Evolutionary conservation across 805 yeast species (phyloP).

Genomic region (Komagataella phaffii): DNA sequence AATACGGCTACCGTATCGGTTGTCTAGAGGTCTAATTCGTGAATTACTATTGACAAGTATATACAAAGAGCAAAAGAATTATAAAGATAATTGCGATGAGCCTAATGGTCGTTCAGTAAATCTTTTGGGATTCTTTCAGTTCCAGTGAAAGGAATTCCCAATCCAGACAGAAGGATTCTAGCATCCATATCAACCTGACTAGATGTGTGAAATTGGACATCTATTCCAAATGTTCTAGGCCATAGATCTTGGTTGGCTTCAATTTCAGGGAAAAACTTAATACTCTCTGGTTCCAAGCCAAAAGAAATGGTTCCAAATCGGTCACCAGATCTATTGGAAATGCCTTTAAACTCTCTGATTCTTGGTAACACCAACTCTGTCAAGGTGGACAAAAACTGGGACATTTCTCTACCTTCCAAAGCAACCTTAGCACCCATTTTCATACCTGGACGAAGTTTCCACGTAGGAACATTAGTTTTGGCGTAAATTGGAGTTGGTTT

Average conservation of each 20-base stretch:
- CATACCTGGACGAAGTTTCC: slow-evolving; percentile 81
- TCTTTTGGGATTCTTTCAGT: slow-evolving; percentile 25
- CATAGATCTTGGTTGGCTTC: slow-evolving; percentile 83
- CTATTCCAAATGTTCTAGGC: slow-evolving; percentile 79
- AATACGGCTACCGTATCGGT: neutral
- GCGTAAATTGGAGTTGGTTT: slow-evolving; percentile 67
- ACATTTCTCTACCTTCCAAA: slow-evolving; percentile 67
- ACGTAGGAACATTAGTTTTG: slow-evolving; percentile 66
- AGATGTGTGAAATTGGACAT: slow-evolving; percentile 71
- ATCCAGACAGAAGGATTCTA: slow-evolving; percentile 66
- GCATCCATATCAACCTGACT: slow-evolving; percentile 90
- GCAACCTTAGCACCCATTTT: slow-evolving; percentile 83
- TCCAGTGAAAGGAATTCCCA: slow-evolving; percentile 69
- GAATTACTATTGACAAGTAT: neutral
- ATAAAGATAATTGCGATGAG: too few relatives aligned
- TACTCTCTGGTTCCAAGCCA: slow-evolving; percentile 68
- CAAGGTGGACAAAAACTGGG: slow-evolving; percentile 74
- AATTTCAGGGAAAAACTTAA: slow-evolving; percentile 82
- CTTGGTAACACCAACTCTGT: slow-evolving; percentile 91
- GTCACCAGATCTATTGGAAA: slow-evolving; percentile 71
- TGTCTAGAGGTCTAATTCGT: neutral
- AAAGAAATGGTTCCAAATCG: slow-evolving; percentile 74
- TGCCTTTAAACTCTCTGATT: slow-evolving; percentile 75
- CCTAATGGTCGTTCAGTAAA: slow-evolving; percentile 3
- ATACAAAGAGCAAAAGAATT: neutral